phyloP scores from a whole-genome alignment of 164 flowering plant species.

The Chimonanthus salicifolius region DNA sequence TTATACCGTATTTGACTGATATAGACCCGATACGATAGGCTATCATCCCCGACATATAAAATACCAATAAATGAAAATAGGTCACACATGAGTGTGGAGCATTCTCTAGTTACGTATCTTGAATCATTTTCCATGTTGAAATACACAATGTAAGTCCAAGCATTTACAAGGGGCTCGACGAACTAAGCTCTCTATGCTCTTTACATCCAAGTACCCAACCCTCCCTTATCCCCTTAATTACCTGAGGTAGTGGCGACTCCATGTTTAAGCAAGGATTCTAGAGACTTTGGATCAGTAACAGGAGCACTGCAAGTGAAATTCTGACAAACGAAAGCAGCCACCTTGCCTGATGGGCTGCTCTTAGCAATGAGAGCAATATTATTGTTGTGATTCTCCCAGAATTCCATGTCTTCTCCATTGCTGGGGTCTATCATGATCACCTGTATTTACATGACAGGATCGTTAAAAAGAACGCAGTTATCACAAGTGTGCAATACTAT shows the following conservation, averaged over 20 bases:
- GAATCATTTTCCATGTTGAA: too few relatives aligned
- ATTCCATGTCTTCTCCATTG: slow-evolving; percentile 51
- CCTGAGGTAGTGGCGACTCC: not conserved
- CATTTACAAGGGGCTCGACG: too few relatives aligned
- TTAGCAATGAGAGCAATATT: slow-evolving; percentile 60
- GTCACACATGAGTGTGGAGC: too few relatives aligned
- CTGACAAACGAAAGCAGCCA: slow-evolving; percentile 72
- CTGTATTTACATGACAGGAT: slow-evolving; percentile 25
- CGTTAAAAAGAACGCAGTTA: not conserved
- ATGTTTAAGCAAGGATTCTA: slow-evolving; percentile 36
- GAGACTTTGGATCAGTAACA: slow-evolving; percentile 37
- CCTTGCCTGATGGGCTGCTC: slow-evolving; percentile 37
- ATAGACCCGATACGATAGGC: too few relatives aligned
- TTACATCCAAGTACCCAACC: not conserved
- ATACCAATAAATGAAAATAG: too few relatives aligned
- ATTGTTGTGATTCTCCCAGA: slow-evolving; percentile 65
- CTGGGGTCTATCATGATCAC: slow-evolving; percentile 77
- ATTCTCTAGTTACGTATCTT: too few relatives aligned
- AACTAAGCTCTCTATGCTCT: not conserved
- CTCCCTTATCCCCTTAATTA: not conserved
- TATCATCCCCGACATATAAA: too few relatives aligned
- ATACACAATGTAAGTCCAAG: not conserved
- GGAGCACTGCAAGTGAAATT: slow-evolving; percentile 84
- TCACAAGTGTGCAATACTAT: not conserved
- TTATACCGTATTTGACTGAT: too few relatives aligned